phyloP scores from a whole-genome alignment of 768 basidiomycete genomes.

The Termitomyces sp. region DNA sequence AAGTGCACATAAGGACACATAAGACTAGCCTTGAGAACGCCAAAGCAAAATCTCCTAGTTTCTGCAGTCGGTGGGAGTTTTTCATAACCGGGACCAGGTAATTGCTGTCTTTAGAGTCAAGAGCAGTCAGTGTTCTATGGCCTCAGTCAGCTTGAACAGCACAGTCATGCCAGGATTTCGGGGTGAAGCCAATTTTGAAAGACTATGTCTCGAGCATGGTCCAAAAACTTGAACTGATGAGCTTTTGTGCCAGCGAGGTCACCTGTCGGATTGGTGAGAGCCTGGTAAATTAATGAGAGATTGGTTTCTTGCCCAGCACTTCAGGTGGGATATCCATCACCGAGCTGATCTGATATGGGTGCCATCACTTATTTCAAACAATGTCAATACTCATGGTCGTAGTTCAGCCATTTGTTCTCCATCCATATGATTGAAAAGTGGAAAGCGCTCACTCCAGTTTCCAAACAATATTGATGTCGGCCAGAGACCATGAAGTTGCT shows the following conservation, averaged over 20 bases:
- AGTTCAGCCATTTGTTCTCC: slow-evolving; percentile 39
- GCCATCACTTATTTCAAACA: slow-evolving; percentile 51
- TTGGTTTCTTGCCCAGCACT: background rate
- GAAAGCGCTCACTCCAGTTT: slow-evolving; percentile 27
- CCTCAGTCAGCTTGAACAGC: slow-evolving; percentile 55
- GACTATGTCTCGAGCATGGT: slow-evolving; percentile 45
- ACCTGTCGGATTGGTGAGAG: slow-evolving; percentile 45
- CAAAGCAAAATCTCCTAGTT: slow-evolving; percentile 56
- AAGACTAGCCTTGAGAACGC: slow-evolving; percentile 48
- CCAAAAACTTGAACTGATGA: slow-evolving; percentile 47
- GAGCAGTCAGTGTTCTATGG: slow-evolving; percentile 40
- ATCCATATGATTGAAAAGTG: slow-evolving; percentile 38
- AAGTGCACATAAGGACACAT: background rate
- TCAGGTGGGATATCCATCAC: slow-evolving; percentile 23
- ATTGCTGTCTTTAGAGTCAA: slow-evolving; percentile 40
- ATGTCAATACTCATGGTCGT: slow-evolving; percentile 55
- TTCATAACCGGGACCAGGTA: slow-evolving; percentile 38
- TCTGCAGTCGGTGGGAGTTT: slow-evolving; percentile 22
- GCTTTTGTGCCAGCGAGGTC: slow-evolving; percentile 36
- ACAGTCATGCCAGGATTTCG: slow-evolving; percentile 53
- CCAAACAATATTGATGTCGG: slow-evolving; percentile 33
- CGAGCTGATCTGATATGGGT: slow-evolving; percentile 52
- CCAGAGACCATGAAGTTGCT: slow-evolving; percentile 17
- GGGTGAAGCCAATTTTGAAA: slow-evolving; percentile 42
- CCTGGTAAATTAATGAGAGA: slow-evolving; percentile 26